phyloP scores from a whole-genome alignment of 176 grass and related monocot species.

The Cymbopogon citratus region DNA sequence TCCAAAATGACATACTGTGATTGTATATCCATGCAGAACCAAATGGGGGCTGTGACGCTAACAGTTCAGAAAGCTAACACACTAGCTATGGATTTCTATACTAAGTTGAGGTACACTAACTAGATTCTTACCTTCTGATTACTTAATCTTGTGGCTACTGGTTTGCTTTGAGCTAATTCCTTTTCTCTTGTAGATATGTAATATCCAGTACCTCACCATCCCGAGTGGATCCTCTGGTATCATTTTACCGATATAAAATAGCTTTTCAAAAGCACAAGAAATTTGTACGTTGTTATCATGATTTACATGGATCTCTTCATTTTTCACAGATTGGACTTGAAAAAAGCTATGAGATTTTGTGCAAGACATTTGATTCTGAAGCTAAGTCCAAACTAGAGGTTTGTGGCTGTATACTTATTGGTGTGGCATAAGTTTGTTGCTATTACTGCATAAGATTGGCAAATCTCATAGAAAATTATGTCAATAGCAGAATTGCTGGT shows the following conservation, averaged over 20 bases:
- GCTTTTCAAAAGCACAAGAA: not conserved
- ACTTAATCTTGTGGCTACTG: not conserved
- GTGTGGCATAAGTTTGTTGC: not conserved
- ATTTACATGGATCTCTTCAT: not conserved
- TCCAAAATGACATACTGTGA: not conserved
- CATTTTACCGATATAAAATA: not conserved
- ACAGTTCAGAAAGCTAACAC: slow-evolving; percentile 87
- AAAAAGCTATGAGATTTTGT: slow-evolving; percentile 81
- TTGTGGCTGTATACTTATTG: not conserved
- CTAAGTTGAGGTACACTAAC: slow-evolving; percentile 50
- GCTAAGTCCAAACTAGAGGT: slow-evolving; percentile 80
- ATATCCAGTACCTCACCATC: slow-evolving; percentile 82
- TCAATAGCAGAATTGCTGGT: not conserved
- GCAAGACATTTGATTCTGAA: slow-evolving; percentile 76
- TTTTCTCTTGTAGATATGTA: slow-evolving; percentile 52
- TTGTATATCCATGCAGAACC: slow-evolving; percentile 40
- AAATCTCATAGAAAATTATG: not conserved
- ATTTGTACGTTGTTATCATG: not conserved
- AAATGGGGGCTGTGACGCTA: slow-evolving; percentile 79
- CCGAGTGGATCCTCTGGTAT: slow-evolving; percentile 67
- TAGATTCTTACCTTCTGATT: slow-evolving; percentile 3
- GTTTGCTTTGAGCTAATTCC: not conserved
- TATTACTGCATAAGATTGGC: not conserved
- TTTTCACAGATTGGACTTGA: slow-evolving; percentile 51
- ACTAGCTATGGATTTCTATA: slow-evolving; percentile 67